These are phyloP conservation scores for Tillandsia leiboldiana DNA, from an alignment of 176 grass and related monocot species.

Conservation along the genomic window DNA sequence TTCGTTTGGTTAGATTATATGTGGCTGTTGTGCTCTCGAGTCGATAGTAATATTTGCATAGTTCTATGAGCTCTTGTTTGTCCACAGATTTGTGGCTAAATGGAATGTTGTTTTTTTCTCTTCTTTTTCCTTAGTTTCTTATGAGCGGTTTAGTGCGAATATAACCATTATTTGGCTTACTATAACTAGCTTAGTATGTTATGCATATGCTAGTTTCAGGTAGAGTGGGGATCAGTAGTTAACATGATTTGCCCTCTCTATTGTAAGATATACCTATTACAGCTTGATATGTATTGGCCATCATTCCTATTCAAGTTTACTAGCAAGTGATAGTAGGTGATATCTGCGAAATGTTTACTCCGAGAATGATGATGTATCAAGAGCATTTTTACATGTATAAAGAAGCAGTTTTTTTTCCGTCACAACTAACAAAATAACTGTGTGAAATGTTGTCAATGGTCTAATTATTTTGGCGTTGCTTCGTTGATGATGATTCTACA, in stretches of 20 bases:
- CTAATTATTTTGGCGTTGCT: too few species aligned
- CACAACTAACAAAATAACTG: too few species aligned
- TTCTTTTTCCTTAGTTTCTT: too few species aligned
- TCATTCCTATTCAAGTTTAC: neutral
- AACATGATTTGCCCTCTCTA: neutral
- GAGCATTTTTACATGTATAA: neutral
- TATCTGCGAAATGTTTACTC: neutral
- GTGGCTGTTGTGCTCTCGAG: slow-evolving; percentile 11
- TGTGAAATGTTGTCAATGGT: too few species aligned
- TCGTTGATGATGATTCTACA: too few species aligned
- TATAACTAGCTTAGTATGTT: neutral
- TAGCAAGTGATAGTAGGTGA: neutral
- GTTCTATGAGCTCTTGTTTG: too few species aligned
- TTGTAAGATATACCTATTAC: neutral
- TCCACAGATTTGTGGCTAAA: too few species aligned
- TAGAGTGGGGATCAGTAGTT: neutral
- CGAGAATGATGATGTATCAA: neutral
- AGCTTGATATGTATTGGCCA: neutral
- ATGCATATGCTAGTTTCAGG: neutral
- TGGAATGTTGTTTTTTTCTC: too few species aligned
- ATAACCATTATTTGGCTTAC: neutral
- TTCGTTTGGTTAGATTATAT: slow-evolving; percentile 8
- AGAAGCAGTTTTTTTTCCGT: too few species aligned
- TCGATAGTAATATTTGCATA: neutral
- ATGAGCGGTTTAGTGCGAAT: neutral